Evolutionary conservation across 1,139 yeast species (phyloP).

Genomic region (Sugiyamaella novakii): DNA sequence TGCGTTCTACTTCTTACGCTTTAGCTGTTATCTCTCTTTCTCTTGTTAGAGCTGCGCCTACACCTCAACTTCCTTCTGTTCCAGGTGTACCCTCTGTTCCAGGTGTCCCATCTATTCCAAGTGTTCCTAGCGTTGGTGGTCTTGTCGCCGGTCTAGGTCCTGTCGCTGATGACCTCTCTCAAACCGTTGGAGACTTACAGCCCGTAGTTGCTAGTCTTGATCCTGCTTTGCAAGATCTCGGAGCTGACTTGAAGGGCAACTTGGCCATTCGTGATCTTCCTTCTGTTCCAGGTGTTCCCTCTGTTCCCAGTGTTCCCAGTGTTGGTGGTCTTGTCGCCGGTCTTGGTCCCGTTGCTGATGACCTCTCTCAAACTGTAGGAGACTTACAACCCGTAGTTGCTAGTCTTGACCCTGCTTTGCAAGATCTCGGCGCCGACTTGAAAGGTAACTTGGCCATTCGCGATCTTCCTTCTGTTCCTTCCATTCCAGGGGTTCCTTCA

Average conservation of each 20-base stretch:
- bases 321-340: constrained; percentile 1
- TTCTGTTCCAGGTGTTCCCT: not conserved
- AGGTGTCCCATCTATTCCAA: not conserved
- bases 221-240: constrained; percentile 5
- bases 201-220: constrained; percentile 9
- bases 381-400: constrained; percentile 1
- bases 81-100: not conserved
- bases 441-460: not conserved
- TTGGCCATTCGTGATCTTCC: constrained; percentile 5
- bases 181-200: not conserved
- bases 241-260: constrained; percentile 4
- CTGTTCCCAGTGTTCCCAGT: not conserved
- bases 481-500: not conserved
- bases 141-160: constrained; percentile 7
- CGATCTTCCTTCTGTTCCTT: not conserved
- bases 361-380: constrained; percentile 4
- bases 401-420: constrained; percentile 6
- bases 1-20: constrained; percentile 8
- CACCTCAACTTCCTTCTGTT: not conserved
- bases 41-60: constrained; percentile 4
- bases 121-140: constrained; percentile 3
- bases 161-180: constrained; percentile 6
- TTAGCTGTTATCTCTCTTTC: constrained; percentile 1
- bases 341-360: constrained; percentile 9
- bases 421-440: constrained; percentile 7